Conservation (phyloP, 208 protist species). For the Trypanosomatidae sp. region DNA sequence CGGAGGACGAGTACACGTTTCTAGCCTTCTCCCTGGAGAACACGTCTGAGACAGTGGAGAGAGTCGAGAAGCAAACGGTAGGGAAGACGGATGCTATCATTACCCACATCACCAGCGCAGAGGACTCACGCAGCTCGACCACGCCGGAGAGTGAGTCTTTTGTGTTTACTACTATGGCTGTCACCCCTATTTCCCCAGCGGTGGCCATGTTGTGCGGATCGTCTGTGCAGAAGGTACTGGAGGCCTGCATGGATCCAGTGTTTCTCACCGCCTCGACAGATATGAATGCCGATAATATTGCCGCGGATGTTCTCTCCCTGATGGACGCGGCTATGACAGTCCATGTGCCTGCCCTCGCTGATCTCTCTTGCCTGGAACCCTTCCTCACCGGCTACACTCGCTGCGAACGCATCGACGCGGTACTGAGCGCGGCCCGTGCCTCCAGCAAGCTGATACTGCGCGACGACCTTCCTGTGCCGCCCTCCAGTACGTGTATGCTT, state of each 20-base stretch:
- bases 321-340: conserved; percentile 18
- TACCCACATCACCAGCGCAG: conserved; percentile 10
- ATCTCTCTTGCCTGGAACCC: conserved; percentile 12
- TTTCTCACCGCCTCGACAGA: conserved; percentile 14
- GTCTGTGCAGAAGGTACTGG: conserved; percentile 18
- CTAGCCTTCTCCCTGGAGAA: conserved; percentile 5
- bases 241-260: conserved; percentile 19
- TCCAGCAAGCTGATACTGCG: conserved; percentile 22
- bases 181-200: background rate
- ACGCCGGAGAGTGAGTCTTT: conserved; percentile 18
- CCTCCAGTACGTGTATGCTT: conserved; percentile 11
- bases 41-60: conserved; percentile 16
- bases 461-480: conserved; percentile 19
- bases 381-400: conserved; percentile 15
- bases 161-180: conserved; percentile 1
- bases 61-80: conserved; percentile 6
- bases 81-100: conserved; percentile 7
- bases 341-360: conserved; percentile 9
- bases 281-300: conserved; percentile 15
- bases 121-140: conserved; percentile 16
- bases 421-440: conserved; percentile 9
- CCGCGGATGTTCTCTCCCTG: conserved; percentile 13
- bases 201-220: conserved; percentile 3
- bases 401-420: conserved; percentile 20
- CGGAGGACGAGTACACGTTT: background rate